Conservation (phyloP, 2,329 filamentous ascomycete species). For the Neopestalotiopsis rosae region DNA sequence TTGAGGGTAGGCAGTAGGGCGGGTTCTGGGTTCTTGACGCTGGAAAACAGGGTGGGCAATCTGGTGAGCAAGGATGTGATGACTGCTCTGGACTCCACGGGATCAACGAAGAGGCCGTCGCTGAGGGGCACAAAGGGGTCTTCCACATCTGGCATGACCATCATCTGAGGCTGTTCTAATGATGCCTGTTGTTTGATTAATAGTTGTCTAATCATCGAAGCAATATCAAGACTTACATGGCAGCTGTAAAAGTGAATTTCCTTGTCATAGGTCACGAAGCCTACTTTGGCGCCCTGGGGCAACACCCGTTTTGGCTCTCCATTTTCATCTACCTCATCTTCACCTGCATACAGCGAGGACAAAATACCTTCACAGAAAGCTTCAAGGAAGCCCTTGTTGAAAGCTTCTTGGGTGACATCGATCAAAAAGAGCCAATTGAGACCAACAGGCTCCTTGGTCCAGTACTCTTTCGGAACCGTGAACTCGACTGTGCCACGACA, state of each 20-base stretch:
- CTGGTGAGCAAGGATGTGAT: conserved; percentile 86
- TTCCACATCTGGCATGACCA: conserved; percentile 97
- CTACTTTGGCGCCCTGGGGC: conserved; percentile 83
- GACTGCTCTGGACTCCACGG: conserved; percentile 80
- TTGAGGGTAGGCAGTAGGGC: conserved; percentile 84
- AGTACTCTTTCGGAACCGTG: conserved; percentile 97
- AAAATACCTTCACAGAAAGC: conserved; percentile 90
- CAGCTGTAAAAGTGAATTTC: conserved; percentile 99
- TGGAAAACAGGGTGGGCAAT: conserved; percentile 85
- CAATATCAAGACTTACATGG: conserved; percentile 61
- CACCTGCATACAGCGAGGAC: conserved; percentile 79
- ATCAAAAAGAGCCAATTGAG: conserved; percentile 90
- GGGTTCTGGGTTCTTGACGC: conserved; percentile 88
- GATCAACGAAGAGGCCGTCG: conserved; percentile 93
- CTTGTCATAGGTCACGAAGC: conserved; percentile 95
- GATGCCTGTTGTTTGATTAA: conserved; percentile 56
- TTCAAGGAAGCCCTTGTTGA: conserved; percentile 88
- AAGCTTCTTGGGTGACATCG: conserved; percentile 90
- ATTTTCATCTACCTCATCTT: conserved; percentile 57
- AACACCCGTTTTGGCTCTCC: conserved; percentile 62
- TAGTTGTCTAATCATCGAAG: not conserved
- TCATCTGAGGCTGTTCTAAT: conserved; percentile 91
- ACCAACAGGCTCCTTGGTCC: conserved; percentile 91
- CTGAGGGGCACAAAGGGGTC: conserved; percentile 94
- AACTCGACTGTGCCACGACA: conserved; percentile 94